These are phyloP conservation scores for Clarireedia monteithiana DNA, from an alignment of 2,329 filamentous ascomycete genomes.

Conservation along the genomic window DNA sequence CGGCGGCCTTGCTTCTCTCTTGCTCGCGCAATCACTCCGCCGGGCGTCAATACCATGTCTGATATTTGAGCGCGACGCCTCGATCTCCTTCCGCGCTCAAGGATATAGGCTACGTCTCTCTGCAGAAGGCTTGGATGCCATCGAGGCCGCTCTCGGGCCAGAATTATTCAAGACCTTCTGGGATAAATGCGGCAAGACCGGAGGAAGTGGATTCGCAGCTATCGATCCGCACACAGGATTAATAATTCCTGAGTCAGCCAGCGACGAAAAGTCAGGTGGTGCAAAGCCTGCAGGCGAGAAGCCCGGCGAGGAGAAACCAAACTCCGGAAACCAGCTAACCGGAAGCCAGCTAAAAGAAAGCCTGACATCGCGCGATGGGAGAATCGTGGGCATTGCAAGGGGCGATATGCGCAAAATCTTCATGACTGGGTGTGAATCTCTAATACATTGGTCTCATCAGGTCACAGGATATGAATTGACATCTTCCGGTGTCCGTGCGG, in stretches of 20 bases:
- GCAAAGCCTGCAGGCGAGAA: too few species aligned
- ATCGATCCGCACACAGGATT: too few species aligned
- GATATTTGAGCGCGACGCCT: slow-evolving; percentile 38
- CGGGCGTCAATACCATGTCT: slow-evolving; percentile 13
- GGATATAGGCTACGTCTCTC: slow-evolving; percentile 55
- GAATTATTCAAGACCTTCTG: slow-evolving; percentile 21
- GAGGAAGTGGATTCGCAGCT: too few species aligned
- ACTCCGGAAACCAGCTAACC: too few species aligned
- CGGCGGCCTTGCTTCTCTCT: slow-evolving; percentile 32
- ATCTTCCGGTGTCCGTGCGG: slow-evolving; percentile 42
- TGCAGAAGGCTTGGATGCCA: slow-evolving; percentile 47
- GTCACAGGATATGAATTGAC: slow-evolving; percentile 53
- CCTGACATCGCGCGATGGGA: too few species aligned
- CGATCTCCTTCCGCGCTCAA: slow-evolving; percentile 49
- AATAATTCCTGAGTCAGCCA: too few species aligned
- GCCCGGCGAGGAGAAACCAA: too few species aligned
- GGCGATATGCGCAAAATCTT: slow-evolving; percentile 34
- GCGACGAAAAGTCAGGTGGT: too few species aligned
- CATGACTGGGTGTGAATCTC: slow-evolving; percentile 45
- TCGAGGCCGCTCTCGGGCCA: slow-evolving; percentile 48
- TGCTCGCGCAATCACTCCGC: slow-evolving; percentile 32
- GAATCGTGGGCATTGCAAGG: too few species aligned
- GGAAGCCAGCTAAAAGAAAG: too few species aligned
- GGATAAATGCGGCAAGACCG: too few species aligned
- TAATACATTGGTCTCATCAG: slow-evolving; percentile 46